Conservation (phyloP, 768 basidiomycete species). For the Suillus occidentalis region DNA sequence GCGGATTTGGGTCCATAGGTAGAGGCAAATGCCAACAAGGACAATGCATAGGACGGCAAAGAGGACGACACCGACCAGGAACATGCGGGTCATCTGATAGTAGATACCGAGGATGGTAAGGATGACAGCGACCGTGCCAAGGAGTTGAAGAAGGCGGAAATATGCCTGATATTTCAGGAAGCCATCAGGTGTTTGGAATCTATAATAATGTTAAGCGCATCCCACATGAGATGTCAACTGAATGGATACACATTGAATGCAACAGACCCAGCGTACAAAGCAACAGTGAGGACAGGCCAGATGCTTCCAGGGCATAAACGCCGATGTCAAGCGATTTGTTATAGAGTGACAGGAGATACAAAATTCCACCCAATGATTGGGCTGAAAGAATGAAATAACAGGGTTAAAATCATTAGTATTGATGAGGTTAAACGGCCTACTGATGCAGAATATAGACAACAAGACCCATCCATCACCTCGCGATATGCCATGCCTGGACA, state of each 20-base stretch:
- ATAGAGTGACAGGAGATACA: too few species aligned
- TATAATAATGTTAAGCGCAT: constrained; percentile 15
- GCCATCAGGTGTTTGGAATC: constrained; percentile 30
- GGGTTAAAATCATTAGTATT: too few species aligned
- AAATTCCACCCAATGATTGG: too few species aligned
- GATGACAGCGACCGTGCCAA: constrained; percentile 22
- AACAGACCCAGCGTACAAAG: constrained; percentile 37
- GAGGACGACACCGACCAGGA: constrained; percentile 27
- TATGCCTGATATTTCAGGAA: not conserved
- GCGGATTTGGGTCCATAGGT: constrained; percentile 55
- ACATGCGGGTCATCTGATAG: too few species aligned
- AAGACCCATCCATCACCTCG: too few species aligned
- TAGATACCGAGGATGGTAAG: too few species aligned
- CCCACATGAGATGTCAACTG: not conserved
- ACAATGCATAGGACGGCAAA: constrained; percentile 41
- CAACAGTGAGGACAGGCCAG: constrained; percentile 40
- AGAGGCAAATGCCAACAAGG: constrained; percentile 42
- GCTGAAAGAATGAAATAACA: too few species aligned
- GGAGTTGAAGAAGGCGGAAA: constrained; percentile 30
- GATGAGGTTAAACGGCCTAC: too few species aligned
- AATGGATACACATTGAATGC: constrained; percentile 31
- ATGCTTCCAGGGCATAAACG: constrained; percentile 6
- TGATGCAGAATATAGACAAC: too few species aligned
- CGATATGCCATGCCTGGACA: too few species aligned
- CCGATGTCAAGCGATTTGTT: too few species aligned